These are phyloP conservation scores for Grosmannia huntii DNA, from an alignment of 2,329 filamentous ascomycete genomes.

Conservation along the genomic window DNA sequence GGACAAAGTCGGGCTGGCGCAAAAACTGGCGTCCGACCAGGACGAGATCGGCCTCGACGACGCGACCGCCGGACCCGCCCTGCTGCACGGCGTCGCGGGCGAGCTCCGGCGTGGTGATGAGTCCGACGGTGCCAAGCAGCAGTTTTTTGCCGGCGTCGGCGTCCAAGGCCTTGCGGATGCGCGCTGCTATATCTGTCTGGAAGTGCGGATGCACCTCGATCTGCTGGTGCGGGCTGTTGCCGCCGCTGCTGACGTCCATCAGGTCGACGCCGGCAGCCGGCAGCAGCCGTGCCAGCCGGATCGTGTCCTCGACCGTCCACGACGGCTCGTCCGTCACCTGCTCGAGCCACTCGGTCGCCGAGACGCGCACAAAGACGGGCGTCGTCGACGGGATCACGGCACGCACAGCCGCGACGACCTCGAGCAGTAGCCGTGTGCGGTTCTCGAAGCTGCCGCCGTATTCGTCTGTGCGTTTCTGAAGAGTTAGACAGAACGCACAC, in stretches of 20 bases:
- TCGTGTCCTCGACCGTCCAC: constrained; percentile 60
- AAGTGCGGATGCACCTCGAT: constrained; percentile 51
- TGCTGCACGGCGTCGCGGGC: constrained; percentile 47
- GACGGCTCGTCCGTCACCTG: constrained; percentile 23
- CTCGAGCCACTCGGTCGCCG: constrained; percentile 52
- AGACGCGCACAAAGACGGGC: constrained; percentile 47
- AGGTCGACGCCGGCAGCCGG: constrained; percentile 66
- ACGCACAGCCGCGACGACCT: constrained; percentile 38
- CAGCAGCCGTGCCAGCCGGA: constrained; percentile 55
- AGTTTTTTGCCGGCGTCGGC: constrained; percentile 33
- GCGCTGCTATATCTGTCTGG: constrained; percentile 61
- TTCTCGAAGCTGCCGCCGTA: constrained; percentile 57
- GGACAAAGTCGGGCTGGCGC: constrained; percentile 68
- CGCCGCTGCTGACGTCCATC: constrained; percentile 69
- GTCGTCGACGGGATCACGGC: constrained; percentile 37
- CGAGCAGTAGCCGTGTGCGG: constrained; percentile 46
- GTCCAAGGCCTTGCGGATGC: constrained; percentile 53
- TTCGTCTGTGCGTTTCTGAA: constrained; percentile 44
- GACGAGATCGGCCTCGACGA: constrained; percentile 51
- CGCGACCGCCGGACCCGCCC: constrained; percentile 20
- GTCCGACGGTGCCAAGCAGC: constrained; percentile 61
- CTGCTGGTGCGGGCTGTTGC: constrained; percentile 50
- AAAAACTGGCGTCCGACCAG: constrained; percentile 66
- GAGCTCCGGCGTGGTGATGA: constrained; percentile 55
- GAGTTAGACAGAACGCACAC: too few relatives aligned